Percentiles rank a stretch among this genome's conserved stretches.
phyloP scores from a whole-genome alignment of 1,284 basidiomycete genomes.

The Moesziomyces parantarcticus region DNA sequence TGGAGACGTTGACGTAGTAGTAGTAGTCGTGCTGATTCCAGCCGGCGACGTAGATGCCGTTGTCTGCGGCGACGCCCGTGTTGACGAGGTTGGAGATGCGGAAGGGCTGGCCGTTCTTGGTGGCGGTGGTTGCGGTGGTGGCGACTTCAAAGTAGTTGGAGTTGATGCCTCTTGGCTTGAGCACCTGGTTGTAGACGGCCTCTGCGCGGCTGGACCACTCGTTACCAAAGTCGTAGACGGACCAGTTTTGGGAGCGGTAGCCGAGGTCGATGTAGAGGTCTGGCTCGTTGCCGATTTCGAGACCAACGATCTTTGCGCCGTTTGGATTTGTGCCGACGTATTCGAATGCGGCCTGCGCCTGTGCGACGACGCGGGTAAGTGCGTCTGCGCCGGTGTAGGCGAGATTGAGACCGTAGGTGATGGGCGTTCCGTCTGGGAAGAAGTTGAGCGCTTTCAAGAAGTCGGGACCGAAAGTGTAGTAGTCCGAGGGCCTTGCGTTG shows the following conservation, averaged over 20 bases:
- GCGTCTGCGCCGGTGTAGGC: constrained; percentile 47
- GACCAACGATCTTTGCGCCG: constrained; percentile 45
- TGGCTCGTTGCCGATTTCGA: constrained; percentile 61
- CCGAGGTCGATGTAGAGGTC: constrained; percentile 52
- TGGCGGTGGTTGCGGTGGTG: constrained; percentile 56
- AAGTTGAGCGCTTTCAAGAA: constrained; percentile 46
- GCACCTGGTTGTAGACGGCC: constrained; percentile 41
- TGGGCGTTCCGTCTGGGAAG: constrained; percentile 46
- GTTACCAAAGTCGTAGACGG: constrained; percentile 35
- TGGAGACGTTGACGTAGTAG: constrained; percentile 53
- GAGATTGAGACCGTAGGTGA: constrained; percentile 58
- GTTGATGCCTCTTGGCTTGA: constrained; percentile 26
- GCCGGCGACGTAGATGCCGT: constrained; percentile 58
- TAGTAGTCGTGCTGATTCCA: constrained; percentile 64
- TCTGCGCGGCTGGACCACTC: constrained; percentile 47
- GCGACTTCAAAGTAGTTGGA: constrained; percentile 58
- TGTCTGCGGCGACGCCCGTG: constrained; percentile 49
- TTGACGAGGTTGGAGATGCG: constrained; percentile 54
- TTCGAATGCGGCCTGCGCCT: constrained; percentile 40
- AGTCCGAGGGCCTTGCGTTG: constrained; percentile 23
- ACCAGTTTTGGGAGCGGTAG: constrained; percentile 41
- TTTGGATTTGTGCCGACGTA: constrained; percentile 19
- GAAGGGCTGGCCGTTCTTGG: constrained; percentile 48
- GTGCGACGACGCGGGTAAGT: constrained; percentile 28
- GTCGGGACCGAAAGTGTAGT: constrained; percentile 38